Conservation (phyloP, 2,329 filamentous ascomycete genomes). For the Xylariaceae sp. region DNA sequence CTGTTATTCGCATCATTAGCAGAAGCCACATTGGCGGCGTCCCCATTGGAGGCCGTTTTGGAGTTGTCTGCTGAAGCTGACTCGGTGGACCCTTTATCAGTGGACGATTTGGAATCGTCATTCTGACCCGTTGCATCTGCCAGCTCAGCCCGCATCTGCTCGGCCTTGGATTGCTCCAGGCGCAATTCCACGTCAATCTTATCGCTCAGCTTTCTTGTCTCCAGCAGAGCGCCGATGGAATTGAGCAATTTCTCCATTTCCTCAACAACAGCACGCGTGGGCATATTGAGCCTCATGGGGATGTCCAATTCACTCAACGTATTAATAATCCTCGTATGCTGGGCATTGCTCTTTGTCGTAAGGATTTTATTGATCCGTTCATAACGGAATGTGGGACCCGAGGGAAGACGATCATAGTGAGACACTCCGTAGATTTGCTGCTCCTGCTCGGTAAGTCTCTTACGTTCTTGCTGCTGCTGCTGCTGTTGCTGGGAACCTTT, state of each 20-base stretch:
- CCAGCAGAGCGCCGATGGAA: constrained; percentile 64
- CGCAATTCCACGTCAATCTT: constrained; percentile 70
- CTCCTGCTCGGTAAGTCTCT: constrained; percentile 69
- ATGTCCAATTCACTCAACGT: constrained; percentile 68
- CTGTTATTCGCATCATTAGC: neutral
- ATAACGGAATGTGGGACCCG: constrained; percentile 84
- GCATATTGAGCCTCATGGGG: constrained; percentile 64
- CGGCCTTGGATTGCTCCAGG: constrained; percentile 50
- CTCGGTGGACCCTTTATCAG: neutral
- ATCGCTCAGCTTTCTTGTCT: constrained; percentile 68
- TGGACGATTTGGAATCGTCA: neutral
- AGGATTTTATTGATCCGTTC: constrained; percentile 75
- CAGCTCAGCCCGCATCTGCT: constrained; percentile 40
- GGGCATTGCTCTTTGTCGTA: constrained; percentile 68
- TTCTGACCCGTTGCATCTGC: neutral
- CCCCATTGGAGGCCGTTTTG: neutral
- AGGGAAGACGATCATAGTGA: constrained; percentile 76
- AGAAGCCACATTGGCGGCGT: neutral
- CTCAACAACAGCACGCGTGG: constrained; percentile 64
- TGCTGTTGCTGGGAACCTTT: constrained; percentile 50
- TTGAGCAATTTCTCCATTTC: constrained; percentile 65
- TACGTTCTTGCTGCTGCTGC: constrained; percentile 46
- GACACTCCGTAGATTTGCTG: constrained; percentile 78
- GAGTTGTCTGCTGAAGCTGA: neutral
- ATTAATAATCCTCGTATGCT: constrained; percentile 69